Conservation (phyloP, 768 basidiomycete genomes). For the Kwoniella sp. region DNA sequence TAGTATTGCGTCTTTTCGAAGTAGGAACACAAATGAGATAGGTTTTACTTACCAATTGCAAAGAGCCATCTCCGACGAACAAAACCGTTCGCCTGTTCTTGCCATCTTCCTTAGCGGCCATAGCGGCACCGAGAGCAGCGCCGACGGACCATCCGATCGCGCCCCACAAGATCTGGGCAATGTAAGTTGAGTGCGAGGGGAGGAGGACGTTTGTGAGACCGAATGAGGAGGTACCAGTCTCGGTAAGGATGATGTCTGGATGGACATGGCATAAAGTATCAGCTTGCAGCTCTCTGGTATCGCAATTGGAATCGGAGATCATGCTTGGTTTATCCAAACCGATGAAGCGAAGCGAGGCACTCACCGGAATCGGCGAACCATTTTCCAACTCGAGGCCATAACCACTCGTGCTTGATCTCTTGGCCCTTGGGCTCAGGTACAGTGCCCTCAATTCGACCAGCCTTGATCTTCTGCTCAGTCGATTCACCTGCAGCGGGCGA, state of each 20-base stretch:
- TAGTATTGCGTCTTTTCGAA: too few relatives aligned
- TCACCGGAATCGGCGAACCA: conserved; percentile 71
- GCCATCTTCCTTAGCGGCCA: conserved; percentile 70
- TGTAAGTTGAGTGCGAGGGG: conserved; percentile 65
- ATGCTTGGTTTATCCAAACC: too few relatives aligned
- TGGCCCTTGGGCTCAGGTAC: conserved; percentile 28
- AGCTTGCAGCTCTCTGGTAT: too few relatives aligned
- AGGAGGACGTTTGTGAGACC: conserved; percentile 79
- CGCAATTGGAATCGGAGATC: too few relatives aligned
- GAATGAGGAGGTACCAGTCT: conserved; percentile 87
- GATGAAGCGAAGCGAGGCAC: too few relatives aligned
- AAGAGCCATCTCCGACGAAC: conserved; percentile 66
- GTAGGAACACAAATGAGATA: too few relatives aligned
- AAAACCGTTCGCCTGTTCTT: conserved; percentile 69
- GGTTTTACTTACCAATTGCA: conserved; percentile 48
- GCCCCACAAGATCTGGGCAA: conserved; percentile 75
- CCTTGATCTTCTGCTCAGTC: conserved; percentile 38
- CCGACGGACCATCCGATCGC: conserved; percentile 89
- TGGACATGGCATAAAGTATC: too few relatives aligned
- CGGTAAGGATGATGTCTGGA: conserved; percentile 70
- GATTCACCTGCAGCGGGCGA: conserved; percentile 32
- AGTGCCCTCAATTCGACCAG: conserved; percentile 29
- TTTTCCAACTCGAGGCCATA: conserved; percentile 76
- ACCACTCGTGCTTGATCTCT: conserved; percentile 73
- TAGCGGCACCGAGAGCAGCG: conserved; percentile 71